Evolutionary conservation across 495 filamentous ascomycete species (phyloP), one percentile per base, ranked within the genome.

Genomic region (Aspergillus sclerotioniger): DNA sequence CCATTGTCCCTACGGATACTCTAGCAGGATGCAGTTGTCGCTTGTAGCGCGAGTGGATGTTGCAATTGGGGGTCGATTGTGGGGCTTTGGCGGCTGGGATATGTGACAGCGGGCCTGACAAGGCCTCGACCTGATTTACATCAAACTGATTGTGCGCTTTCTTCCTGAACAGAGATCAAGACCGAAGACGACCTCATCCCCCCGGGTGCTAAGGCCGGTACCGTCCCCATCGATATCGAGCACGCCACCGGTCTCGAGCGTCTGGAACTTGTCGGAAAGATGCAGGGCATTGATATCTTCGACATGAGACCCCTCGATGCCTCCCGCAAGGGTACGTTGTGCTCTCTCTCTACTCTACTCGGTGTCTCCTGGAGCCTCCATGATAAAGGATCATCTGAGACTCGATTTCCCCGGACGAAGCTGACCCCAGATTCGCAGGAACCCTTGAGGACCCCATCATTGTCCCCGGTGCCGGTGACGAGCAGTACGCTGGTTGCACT

Each of bases 201-300:
- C 58, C 90, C 92, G 43, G 94, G 94, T 75, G 90, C 87, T 66
- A 75, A 80, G 53, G 76, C 86, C 60, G 94, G 93, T 62, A 90
- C 88, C 72, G 80, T 99, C 62, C 91, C 94, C 58, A 91, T 90
- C 78, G 94, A 99, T 75, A 70, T 92, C 70, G 90, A 96, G 67
- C 94, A 99, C 74, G 79, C 93, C 45, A 98, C 94, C 62, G 94
- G 94, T 84, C 82, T 99, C 51, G 94, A 99, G 82, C 93, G 94
- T 78, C 84, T 99, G 67, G 94, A 99, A 76, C 92, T 99, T 66
- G 80, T 98, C 76, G 94, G 94, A 75, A 99, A 99, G 84, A 96
- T 97, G 88, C 90, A 98, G 81, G 91, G 94, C 63, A 81, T 99
- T 61, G 94, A 99, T 74, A 81, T 98, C 70, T 99, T 98, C 78